Evolutionary conservation across 768 basidiomycete species (phyloP).

Genomic region (Macrolepiota albuminosa): DNA sequence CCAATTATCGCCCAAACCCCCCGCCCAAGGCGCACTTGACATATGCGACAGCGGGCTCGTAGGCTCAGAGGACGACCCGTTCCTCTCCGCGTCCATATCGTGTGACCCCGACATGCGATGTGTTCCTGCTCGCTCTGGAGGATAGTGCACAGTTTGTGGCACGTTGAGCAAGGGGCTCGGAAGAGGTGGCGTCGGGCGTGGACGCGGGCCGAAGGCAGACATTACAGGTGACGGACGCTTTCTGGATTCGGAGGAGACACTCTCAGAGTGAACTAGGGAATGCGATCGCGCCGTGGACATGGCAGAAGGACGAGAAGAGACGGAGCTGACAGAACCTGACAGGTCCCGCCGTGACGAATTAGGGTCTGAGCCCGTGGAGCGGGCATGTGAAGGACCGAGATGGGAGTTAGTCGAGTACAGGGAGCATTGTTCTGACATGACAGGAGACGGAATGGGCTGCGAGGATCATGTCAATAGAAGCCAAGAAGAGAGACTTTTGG

Average conservation of each 20-base stretch:
- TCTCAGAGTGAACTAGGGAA: constrained; percentile 44
- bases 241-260: constrained; percentile 52
- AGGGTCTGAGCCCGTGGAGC: constrained; percentile 51
- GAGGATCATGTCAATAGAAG: constrained; percentile 10
- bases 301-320: constrained; percentile 49
- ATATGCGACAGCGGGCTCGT: constrained; percentile 19
- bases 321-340: constrained; percentile 43
- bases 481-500: constrained; percentile 7
- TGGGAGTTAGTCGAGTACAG: constrained; percentile 61
- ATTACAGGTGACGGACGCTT: constrained; percentile 40
- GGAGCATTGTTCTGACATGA: constrained; percentile 60
- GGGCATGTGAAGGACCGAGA: constrained; percentile 39
- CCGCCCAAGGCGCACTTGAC: constrained; percentile 36
- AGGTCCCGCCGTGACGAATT: constrained; percentile 37
- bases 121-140: constrained; percentile 19
- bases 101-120: constrained; percentile 10
- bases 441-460: constrained; percentile 39
- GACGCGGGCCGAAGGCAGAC: constrained; percentile 41
- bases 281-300: constrained; percentile 31
- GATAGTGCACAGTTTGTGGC: constrained; percentile 12
- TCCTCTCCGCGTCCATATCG: constrained; percentile 14
- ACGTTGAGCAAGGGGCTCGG: constrained; percentile 10
- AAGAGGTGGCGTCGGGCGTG: constrained; percentile 11
- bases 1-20: constrained; percentile 36
- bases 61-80: constrained; percentile 20